Evolutionary conservation across 805 yeast species (phyloP), one percentile per base, ranked within the genome.

Genomic region (Wickerhamomyces silvicola): DNA sequence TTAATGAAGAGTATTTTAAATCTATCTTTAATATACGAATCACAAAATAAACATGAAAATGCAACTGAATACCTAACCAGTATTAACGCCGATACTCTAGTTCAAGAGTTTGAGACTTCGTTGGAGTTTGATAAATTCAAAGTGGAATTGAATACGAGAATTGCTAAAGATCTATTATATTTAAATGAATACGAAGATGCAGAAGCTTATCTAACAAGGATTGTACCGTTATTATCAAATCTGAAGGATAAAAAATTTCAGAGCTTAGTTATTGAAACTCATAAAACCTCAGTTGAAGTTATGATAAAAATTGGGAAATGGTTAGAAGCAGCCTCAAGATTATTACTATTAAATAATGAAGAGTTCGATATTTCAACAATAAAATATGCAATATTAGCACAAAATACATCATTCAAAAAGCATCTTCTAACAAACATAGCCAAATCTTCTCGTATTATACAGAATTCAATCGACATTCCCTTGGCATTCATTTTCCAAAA

Each of bases 181-280:
- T 15, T 33, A 9, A 26, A 28, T 9, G 41, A 44, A 21, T 41
- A 28, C 18, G 50, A 43, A 18, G 31, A 37, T 11, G 45, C 52
- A 4, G 52, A 47, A 23, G 41, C 41, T 12, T 43, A 45, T 15
- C 18, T 45, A 8, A 37, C 48, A 4, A 37, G 52, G 31, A 46
- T 43, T 5, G 18, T 41, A 1, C 46, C 39, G 4, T 19, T 39
- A 2, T 28, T 47, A 18, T 27, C 30, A 8, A 31, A 31, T 2
- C 13, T 39, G 6, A 21, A 35, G 10, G 15, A 30, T 10, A 18
- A 15, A 6, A 14, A 18, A 6, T 18, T 27, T 18, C 15, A 23
- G 13, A 23, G 26, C 2, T 12, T 35, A 8, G 12, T 36, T 7
- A 18, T 27, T 3, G 37, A 40, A 16, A 15, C 37, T 1, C 38